Evolutionary conservation across 139 green algal genomes (phyloP).

Genomic region (Edaphochlamys debaryana): DNA sequence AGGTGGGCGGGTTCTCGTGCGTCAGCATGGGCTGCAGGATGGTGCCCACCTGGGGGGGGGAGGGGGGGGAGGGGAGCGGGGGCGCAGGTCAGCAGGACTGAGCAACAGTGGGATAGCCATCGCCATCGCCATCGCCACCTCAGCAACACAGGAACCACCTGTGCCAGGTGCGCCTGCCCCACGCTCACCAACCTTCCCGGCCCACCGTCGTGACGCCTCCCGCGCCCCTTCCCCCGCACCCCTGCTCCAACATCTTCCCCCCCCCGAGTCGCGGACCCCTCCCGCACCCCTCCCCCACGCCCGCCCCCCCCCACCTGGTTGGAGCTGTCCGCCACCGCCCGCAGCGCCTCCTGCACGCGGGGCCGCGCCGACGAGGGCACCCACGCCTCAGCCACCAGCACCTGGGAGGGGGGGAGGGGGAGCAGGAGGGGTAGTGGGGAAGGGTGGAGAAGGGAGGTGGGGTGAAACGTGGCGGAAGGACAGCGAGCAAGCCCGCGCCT

Average conservation of each 20-base stretch:
- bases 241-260: too few relatives aligned
- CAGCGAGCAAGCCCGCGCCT: too few relatives aligned
- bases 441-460: too few relatives aligned
- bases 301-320: slow-evolving; percentile 50
- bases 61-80: not conserved
- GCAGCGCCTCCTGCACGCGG: slow-evolving; percentile 79
- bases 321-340: slow-evolving; percentile 53
- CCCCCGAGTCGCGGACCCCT: not conserved
- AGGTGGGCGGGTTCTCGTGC: slow-evolving; percentile 92
- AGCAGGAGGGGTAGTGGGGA: too few relatives aligned
- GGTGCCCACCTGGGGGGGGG: slow-evolving; percentile 69
- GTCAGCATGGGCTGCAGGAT: slow-evolving; percentile 90
- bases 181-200: too few relatives aligned
- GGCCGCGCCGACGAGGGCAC: slow-evolving; percentile 70
- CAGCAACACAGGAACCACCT: too few relatives aligned
- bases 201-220: too few relatives aligned
- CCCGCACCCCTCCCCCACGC: not conserved
- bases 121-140: not conserved
- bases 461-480: too few relatives aligned
- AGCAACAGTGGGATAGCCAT: too few relatives aligned
- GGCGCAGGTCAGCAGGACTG: not conserved
- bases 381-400: slow-evolving; percentile 96
- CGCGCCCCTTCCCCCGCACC: too few relatives aligned
- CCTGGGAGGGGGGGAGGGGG: not conserved
- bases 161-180: too few relatives aligned